phyloP scores from a whole-genome alignment of 2,329 filamentous ascomycete species.

The Cytospora mali region DNA sequence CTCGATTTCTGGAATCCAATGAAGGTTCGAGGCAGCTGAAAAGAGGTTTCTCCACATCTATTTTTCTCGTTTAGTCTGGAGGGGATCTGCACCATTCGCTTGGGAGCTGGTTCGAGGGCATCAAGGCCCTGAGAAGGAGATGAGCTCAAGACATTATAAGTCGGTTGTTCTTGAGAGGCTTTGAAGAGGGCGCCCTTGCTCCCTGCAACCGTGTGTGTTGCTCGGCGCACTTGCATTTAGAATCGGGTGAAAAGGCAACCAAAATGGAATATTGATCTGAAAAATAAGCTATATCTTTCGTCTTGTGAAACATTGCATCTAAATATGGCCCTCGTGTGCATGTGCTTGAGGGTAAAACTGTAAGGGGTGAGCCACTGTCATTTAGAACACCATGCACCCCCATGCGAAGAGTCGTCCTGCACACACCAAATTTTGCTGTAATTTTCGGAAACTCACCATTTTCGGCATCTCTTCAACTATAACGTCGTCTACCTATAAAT shows the following conservation, averaged over 20 bases:
- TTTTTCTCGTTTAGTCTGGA: conserved; percentile 9
- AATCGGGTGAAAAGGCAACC: conserved; percentile 34
- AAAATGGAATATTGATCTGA: conserved; percentile 27
- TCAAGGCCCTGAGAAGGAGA: conserved; percentile 5
- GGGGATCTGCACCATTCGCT: conserved; percentile 4
- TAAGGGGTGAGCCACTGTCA: too few relatives aligned
- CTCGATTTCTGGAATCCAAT: conserved; percentile 15
- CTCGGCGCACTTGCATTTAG: conserved; percentile 35
- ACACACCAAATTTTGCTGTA: too few relatives aligned
- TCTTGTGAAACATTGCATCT: too few relatives aligned
- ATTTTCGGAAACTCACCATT: too few relatives aligned
- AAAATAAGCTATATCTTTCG: not conserved
- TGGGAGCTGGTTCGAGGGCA: conserved; percentile 15
- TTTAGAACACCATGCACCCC: too few relatives aligned
- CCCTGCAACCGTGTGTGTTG: conserved; percentile 7
- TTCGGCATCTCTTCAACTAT: too few relatives aligned
- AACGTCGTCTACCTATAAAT: too few relatives aligned
- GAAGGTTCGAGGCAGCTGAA: conserved; percentile 10
- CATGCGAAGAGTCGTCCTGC: too few relatives aligned
- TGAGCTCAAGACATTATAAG: not conserved
- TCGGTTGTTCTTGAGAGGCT: not conserved
- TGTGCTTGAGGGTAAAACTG: too few relatives aligned
- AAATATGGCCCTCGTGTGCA: too few relatives aligned
- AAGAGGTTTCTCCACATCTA: conserved; percentile 7
- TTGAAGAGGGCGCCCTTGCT: not conserved